phyloP scores from a whole-genome alignment of 345 rosid genomes.

The Salix koriyanagi region DNA sequence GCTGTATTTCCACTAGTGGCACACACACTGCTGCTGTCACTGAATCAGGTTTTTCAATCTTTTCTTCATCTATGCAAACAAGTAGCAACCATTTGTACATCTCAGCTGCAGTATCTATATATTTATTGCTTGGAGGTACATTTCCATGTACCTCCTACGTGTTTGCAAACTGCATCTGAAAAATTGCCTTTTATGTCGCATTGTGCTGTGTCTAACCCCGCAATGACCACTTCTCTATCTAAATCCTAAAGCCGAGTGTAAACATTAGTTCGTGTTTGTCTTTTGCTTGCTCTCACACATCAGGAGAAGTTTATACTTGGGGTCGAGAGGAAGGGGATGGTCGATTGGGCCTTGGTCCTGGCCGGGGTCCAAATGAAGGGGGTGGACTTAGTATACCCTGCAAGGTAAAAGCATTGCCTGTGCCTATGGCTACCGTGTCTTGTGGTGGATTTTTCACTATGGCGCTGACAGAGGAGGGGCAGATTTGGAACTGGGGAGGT shows the following conservation, averaged over 20 bases:
- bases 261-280: neutral
- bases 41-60: slow-evolving; percentile 51
- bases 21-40: slow-evolving; percentile 81
- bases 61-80: neutral
- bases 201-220: neutral
- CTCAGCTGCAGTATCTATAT: neutral
- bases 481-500: slow-evolving; percentile 98
- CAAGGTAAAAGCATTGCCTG: slow-evolving; percentile 59
- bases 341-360: slow-evolving; percentile 90
- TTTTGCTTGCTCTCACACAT: neutral
- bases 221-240: neutral
- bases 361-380: slow-evolving; percentile 83
- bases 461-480: slow-evolving; percentile 70
- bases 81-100: too few relatives aligned
- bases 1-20: slow-evolving; percentile 74
- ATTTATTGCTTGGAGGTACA: neutral
- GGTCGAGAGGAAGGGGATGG: slow-evolving; percentile 98
- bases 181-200: neutral
- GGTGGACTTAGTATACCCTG: slow-evolving; percentile 93
- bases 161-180: neutral
- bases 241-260: neutral
- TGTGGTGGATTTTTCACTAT: slow-evolving; percentile 92
- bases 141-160: neutral
- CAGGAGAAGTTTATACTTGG: slow-evolving; percentile 84
- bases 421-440: slow-evolving; percentile 62